phyloP scores from a whole-genome alignment of 805 yeast species.

The Candida ipomoeae region DNA sequence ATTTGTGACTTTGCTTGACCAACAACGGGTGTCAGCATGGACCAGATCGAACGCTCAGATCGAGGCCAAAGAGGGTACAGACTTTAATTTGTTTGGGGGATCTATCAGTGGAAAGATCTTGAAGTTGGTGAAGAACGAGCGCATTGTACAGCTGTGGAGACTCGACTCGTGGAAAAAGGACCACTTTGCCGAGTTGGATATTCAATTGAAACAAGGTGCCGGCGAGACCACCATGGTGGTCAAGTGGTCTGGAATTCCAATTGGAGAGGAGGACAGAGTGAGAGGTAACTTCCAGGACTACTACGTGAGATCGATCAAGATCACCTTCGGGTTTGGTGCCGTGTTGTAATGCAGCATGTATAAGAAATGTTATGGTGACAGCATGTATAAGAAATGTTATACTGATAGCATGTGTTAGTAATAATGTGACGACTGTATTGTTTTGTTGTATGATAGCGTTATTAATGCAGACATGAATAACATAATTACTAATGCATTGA shows the following conservation, averaged over 20 bases:
- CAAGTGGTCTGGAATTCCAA: slow-evolving; percentile 81
- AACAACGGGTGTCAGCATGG: slow-evolving; percentile 85
- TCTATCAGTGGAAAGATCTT: slow-evolving; percentile 70
- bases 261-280: slow-evolving; percentile 91
- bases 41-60: slow-evolving; percentile 67
- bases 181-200: slow-evolving; percentile 65
- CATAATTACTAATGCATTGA: background rate
- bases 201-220: slow-evolving; percentile 71
- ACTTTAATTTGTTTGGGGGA: slow-evolving; percentile 79
- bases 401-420: no score
- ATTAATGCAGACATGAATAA: no score
- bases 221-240: slow-evolving; percentile 81
- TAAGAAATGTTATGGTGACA: no score
- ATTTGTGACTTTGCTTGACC: slow-evolving; percentile 71
- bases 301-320: slow-evolving; percentile 82
- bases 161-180: slow-evolving; percentile 84
- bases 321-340: slow-evolving; percentile 95
- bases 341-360: slow-evolving; percentile 47
- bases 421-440: no score
- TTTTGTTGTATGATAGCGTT: no score
- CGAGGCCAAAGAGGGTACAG: slow-evolving; percentile 51
- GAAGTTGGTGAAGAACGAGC: slow-evolving; percentile 53
- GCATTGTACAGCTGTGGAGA: slow-evolving; percentile 79
- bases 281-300: slow-evolving; percentile 82
- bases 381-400: no score